Base-by-base conservation (phyloP, 176 grass and related monocot species). In the Zea mays region DNA sequence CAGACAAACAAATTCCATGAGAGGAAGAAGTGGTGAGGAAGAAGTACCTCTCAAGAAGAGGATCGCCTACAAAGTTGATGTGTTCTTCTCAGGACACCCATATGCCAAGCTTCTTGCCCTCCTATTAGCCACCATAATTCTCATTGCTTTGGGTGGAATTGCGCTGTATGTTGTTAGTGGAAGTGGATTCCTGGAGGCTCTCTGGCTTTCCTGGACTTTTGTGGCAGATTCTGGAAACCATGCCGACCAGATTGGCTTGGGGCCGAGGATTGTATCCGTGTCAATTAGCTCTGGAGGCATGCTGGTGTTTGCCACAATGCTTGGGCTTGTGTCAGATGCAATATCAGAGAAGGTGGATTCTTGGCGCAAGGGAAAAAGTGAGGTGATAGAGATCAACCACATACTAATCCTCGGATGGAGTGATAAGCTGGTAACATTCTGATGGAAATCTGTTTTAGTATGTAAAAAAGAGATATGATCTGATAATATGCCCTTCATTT, bases 311-410 rank as follows among this genome's bases (percentile, higher is more conserved):
- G 95, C 95, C 2, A 98, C 87, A 10, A 98, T 98, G 95, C 85
- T 98, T 20, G 91, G 95, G n/a, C 91, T 98, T 60, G 95, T 98
- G 77, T 98, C 95, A 48, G 95, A 98, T 90, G 95, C 95, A 33
- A 98, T 98, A 85, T 98, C 95, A 58, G 91, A 98, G 67, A 98
- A 98, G 83, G 95, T 98, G 7, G 95, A 98, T 90, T 98, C 95
- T 72, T 98, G 95, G 91, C 92, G 95, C 45, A 98, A 94, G 80
- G 95, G 91, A 16, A 98, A 90, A 89, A 98, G 91, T 7, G 95
- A 98, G 78, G 95, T 98, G 73, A 98, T 98, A 75, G 96, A 98
- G 78, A 92, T 74, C 74, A 93, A 94, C 48, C 96, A 98, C 76
- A 98, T 98, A 84, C 63, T 98, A 66, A 94, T 98, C 77, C 92